Base-by-base conservation (phyloP, 805 yeast genomes). In the Nakazawaea ishiwadae region DNA sequence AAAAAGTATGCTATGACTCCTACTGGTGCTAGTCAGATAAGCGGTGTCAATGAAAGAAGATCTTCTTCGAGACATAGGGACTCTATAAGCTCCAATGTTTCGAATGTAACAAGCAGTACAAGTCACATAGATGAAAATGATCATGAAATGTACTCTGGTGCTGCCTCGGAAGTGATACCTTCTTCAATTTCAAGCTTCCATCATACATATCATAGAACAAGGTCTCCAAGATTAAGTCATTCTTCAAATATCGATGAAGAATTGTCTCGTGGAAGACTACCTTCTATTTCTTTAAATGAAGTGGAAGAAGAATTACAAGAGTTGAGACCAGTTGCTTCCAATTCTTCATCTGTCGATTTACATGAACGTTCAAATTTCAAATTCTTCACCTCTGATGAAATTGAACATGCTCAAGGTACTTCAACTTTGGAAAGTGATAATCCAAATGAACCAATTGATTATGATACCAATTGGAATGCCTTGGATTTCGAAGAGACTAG, bases 371-470 rank as follows among this genome's bases (percentile, higher is more conserved):
- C 67, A 11, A 68, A 80, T 42, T 91, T 93, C 65, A 75, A 79
- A 46, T 91, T 90, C 58, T 91, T 91, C 61, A 79, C 91, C 9
- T 69, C 83, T 4, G 87, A 84, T 42, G 93, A 88, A 50, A 81
- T 91, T 35, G 90, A 84, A 52, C 69, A 73, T 38, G 97, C 98
- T 0, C 93, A 85, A 40, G 96, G 96, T 35, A 66, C 91, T 1
- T 85, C 96, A 2, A 82, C 91, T 2, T 56, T 82, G 50, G 85
- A 80, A 47, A 42, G 43, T 11, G 39, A 40, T 29, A 27, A 40
- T 12, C 46, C 42, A 10, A 66, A 62, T 24, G 68, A 71, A 24
- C 72, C 75, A 0, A 75, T 84, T 17, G 93, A 84, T 55, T 84
- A 80, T 53, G 82, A 84, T 54, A 79, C 86, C 6, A 71, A 77